phyloP scores from a whole-genome alignment of 768 basidiomycete genomes.

The Boletus subparvulus region DNA sequence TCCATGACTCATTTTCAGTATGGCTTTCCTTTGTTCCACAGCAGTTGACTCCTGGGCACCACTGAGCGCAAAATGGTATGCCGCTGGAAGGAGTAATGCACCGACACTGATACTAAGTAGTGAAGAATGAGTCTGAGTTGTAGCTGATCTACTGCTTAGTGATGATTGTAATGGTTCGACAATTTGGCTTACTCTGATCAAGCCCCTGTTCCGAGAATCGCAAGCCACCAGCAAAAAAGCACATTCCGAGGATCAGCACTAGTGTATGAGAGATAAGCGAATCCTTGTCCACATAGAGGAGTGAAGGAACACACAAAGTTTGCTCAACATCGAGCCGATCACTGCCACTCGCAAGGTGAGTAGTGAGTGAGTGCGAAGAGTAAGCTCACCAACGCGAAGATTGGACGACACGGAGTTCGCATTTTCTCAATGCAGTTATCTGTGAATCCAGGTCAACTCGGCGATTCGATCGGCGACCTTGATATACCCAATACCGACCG shows the following conservation, averaged over 20 bases:
- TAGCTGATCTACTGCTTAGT: constrained; percentile 32
- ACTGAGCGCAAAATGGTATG: constrained; percentile 62
- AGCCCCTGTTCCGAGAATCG: constrained; percentile 81
- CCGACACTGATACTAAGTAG: constrained; percentile 77
- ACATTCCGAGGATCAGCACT: constrained; percentile 88
- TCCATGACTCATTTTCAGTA: constrained; percentile 52
- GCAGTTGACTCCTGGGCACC: constrained; percentile 20
- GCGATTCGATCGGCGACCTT: background rate
- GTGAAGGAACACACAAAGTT: constrained; percentile 49
- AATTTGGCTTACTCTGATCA: constrained; percentile 54
- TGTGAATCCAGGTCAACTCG: constrained; percentile 3
- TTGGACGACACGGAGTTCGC: constrained; percentile 80
- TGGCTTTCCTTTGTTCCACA: constrained; percentile 38
- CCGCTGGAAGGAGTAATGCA: constrained; percentile 75
- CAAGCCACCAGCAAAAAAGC: constrained; percentile 82
- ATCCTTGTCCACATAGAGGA: background rate
- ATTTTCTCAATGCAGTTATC: constrained; percentile 79
- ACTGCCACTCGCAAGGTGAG: constrained; percentile 42
- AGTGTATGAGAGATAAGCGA: constrained; percentile 6
- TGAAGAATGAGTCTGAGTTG: constrained; percentile 74
- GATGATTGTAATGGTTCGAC: background rate
- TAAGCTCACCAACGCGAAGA: constrained; percentile 56
- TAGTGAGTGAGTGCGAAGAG: background rate
- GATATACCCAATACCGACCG: constrained; percentile 46
- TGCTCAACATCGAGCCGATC: constrained; percentile 81